Evolutionary conservation across 257 asterid species (phyloP), one percentile per base, ranked within the genome.

Genomic region (Nicotiana tabacum): DNA sequence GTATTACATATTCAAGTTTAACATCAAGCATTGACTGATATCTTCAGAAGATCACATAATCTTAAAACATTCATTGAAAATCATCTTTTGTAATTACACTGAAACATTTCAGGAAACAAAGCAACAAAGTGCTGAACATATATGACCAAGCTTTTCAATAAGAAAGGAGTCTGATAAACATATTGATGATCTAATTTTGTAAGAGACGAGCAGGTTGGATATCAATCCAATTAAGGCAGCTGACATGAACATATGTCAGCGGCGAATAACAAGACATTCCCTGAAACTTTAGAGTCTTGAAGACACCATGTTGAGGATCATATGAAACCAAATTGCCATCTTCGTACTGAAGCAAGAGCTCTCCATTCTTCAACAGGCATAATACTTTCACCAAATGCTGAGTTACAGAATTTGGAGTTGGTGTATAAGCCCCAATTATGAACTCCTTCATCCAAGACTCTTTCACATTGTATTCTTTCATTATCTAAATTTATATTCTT

Each of bases 261-360:
- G 5, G 4, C 37, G 12, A 48, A 48, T 48, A 82, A 90, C 13
- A 84, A 13, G 93, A 88, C 88, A 90, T 82, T 68, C 88, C 90
- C 1, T 13, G 53, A 79, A 82, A 83, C n/a, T 6, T 8, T 13
- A 88, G 9, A 12, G 83, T 70, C 85, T 37, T 78, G 56, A 88
- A 86, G 6, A 17, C 79, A 16, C 77, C 77, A 3, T 5, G 27
- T 2, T 29, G 3, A 27, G 77, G 80, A 82, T 90, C 82, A 76
- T 88, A 90, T 69, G 81, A 84, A 81, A 87, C 88, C 51, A 88
- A 56, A 48, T 84, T 72, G 10, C 86, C 89, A 68, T 86, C 86
- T 51, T 48, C 82, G 15, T 74, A 83, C 82, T 84, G 88, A 43
- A 85, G 27, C 82, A 88, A 57, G 85, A 89, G 66, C 60, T 90